Base-by-base conservation (phyloP, 2,329 filamentous ascomycete genomes). In the Elsinoe perseae region DNA sequence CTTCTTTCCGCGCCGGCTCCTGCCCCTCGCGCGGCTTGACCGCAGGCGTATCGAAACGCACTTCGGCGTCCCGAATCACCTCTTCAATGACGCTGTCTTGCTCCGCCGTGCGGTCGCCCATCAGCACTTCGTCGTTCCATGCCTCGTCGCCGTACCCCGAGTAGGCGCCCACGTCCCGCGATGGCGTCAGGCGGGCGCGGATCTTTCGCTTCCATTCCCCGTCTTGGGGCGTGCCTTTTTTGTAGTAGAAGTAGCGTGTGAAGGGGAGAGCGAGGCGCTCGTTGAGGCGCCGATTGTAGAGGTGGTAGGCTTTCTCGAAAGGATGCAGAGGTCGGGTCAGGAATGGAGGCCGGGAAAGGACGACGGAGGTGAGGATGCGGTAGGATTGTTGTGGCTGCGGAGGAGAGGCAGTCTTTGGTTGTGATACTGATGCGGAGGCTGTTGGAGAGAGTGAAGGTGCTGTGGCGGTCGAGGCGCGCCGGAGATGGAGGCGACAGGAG, bases 211-310 rank as follows among this genome's bases (percentile, higher is more conserved):
- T 88, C 89, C 90, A 97, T 74, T 96, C 91, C 52, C 89, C 77
- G 62, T 91, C 87, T 7, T 83, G 79, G 1, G 90, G 85, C 9
- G 91, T 95, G 68, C 89, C 88, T 64, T 84, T 84, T 77, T 95
- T 95, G 81, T 91, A 95, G 80, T 95, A 98, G 75, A 97, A 93
- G 69, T 87, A 87, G 63, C 87, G 83, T 57, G 87, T 87, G 72
- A 97, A 98, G 1, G 91, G 88, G 3, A 93, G 80, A 18, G 85
- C 84, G 54, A 95, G 80, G 42, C 93, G 87, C 77, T 98, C 93
- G 72, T 97, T 95, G 59, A 98, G 80, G 12, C 93, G 89, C 65
- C 92, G 92, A 75, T 98, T 93, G 76, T 98, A 98, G 70, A 98
- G 90, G 78, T 86, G 95, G 75, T 86, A 97, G 61, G 92, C 80